Conservation (phyloP, 1,284 basidiomycete genomes). For the Ustilago lituana region DNA sequence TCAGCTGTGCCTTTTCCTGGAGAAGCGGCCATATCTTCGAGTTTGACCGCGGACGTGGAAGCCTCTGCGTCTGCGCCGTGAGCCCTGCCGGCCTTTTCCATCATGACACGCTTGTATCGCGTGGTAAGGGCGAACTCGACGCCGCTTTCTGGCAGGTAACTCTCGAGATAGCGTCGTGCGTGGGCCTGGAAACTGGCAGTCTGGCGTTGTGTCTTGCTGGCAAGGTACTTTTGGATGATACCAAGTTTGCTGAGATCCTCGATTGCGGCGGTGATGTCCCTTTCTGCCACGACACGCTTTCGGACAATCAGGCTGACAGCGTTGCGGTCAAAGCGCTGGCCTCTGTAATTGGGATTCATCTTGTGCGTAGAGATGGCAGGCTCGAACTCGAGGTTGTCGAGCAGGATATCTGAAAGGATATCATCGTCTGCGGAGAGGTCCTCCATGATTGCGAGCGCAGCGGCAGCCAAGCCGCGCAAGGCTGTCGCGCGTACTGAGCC, state of each 20-base stretch:
- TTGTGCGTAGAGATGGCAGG: constrained; percentile 66
- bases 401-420: constrained; percentile 64
- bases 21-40: constrained; percentile 19
- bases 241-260: constrained; percentile 57
- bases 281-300: constrained; percentile 57
- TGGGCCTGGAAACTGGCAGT: constrained; percentile 48
- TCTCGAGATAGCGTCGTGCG: constrained; percentile 63
- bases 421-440: constrained; percentile 66
- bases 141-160: constrained; percentile 64
- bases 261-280: constrained; percentile 54
- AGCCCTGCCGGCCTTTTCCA: constrained; percentile 34
- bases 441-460: constrained; percentile 54
- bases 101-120: constrained; percentile 59
- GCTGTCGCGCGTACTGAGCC: constrained; percentile 28
- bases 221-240: constrained; percentile 58
- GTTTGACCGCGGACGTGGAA: constrained; percentile 23
- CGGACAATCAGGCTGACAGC: constrained; percentile 56
- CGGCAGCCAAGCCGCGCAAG: constrained; percentile 35
- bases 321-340: constrained; percentile 60
- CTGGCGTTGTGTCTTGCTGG: constrained; percentile 57
- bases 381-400: constrained; percentile 66
- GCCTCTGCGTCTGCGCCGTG: constrained; percentile 17
- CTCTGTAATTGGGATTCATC: constrained; percentile 65
- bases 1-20: constrained; percentile 15
- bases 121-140: constrained; percentile 64